Base-by-base conservation (phyloP, 257 asterid species). In the Anisodus tanguticus region DNA sequence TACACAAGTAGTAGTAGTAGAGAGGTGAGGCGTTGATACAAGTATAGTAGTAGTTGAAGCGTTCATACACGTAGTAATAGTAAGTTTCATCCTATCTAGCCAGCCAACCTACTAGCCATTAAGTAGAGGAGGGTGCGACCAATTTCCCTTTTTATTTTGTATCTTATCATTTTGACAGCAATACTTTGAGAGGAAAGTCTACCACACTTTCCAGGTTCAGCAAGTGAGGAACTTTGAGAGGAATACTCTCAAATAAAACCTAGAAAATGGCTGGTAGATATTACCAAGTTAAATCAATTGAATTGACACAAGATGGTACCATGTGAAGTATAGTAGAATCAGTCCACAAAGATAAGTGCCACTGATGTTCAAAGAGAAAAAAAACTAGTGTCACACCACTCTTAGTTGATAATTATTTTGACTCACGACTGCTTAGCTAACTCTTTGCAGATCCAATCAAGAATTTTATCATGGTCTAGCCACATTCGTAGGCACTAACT, bases 371-470 rank as follows among this genome's bases (percentile, higher is more conserved):
- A 81, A 53, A 77, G 47, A 77, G 35, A 62, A 81, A 63, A 17
- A 41, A 7, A 62, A 10, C 16, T 47, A 54, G 8, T 12, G 76
- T 60, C 84, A 80, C 84, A 80, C 84, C 60, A 62, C 43, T 19
- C 41, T 45, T 31, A 0, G 82, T 81, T 45, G 77, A 81, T 31
- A 62, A 62, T 81, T 53, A 68, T 82, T 26, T 47, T 66, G 80
- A 82, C 22, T 82, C 49, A 37, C 54, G 79, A 37, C 80, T 66
- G 13, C 55, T 58, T 67, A 51, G 85, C 85, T 47, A 31, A 51
- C 80, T 54, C 80, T 39, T 68, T 9, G 45, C 62, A 51, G 17
- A 69, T 82, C 85, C 68, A 82, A 82, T 82, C 85, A 68, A n/a
- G 43, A 17, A 17, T 39, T 80, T 60, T 41, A 80, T 39, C 11